phyloP scores from a whole-genome alignment of 192 early-diverging fungal genomes.

The Tieghemiomyces parasiticus region DNA sequence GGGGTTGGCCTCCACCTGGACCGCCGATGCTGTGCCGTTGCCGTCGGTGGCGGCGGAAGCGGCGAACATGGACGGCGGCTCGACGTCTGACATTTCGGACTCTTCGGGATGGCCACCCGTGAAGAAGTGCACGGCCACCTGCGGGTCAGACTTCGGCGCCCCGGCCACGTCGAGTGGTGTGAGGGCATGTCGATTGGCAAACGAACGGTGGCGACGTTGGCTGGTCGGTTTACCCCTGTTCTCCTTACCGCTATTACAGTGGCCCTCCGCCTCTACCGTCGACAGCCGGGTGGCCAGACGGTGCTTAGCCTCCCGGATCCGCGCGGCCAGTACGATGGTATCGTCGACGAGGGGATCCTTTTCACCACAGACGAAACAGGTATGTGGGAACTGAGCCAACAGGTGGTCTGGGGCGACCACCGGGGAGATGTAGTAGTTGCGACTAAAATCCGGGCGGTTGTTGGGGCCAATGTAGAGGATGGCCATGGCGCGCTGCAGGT shows the following conservation, averaged over 20 bases:
- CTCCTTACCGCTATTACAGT: too few species aligned
- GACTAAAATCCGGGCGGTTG: constrained; percentile 54
- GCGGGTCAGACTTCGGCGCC: too few species aligned
- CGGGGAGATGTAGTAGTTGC: constrained; percentile 77
- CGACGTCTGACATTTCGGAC: neutral
- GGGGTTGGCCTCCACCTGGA: neutral
- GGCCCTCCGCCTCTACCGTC: neutral
- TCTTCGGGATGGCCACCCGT: too few species aligned
- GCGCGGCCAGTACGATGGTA: constrained; percentile 78
- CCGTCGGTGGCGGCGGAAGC: neutral
- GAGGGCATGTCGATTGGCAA: neutral
- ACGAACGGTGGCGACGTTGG: too few species aligned
- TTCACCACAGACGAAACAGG: constrained; percentile 83
- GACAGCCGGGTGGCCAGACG: constrained; percentile 9
- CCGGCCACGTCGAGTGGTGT: neutral
- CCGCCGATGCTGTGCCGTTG: neutral
- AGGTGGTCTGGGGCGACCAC: constrained; percentile 71
- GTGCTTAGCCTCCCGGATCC: constrained; percentile 69
- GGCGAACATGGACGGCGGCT: neutral
- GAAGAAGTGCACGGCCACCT: too few species aligned
- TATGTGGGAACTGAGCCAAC: constrained; percentile 78
- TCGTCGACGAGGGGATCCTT: constrained; percentile 97
- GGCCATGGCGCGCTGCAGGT: constrained; percentile 53
- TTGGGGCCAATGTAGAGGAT: constrained; percentile 80
- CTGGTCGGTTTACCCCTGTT: too few species aligned